Base-by-base conservation (phyloP, 2,329 filamentous ascomycete species). In the Diaporthe aspalathi region DNA sequence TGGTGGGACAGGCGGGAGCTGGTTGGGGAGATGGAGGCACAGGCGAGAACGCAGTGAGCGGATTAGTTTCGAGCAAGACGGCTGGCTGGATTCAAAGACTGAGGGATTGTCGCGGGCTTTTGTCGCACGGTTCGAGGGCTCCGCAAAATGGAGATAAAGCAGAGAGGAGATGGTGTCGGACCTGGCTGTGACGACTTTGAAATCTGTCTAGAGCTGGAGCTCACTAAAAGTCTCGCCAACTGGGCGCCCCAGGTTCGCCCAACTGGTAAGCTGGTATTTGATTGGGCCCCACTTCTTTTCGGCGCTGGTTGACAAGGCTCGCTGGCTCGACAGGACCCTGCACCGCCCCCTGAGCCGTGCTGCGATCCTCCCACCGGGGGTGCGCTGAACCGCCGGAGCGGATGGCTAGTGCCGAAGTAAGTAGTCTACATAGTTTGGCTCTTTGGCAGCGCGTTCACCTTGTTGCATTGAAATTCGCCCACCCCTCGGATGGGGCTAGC, bases 111-210 rank as follows among this genome's bases (percentile, higher is more conserved):
- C 53, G 56, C n/a, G 20, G 20, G 32, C 32, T 50, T n/a, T n/a
- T 29, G 66, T 71, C 43, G 72, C 65, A 69, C 72, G 72, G 72
- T 66, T 73, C 65, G 72, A 40, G 60, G 66, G 52, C 32, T 54
- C 53, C 68, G 62, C 62, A 68, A 68, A 60, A 57, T 38, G 45
- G 56, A 57, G 53, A 50, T 40, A 20, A 12, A 38, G 35, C 9
- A 38, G 35, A 38, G 35, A 38, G 6, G 52, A 45, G 50, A 29
- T 54, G 50, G 66, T 54, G 53, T 47, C 52, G 52, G n/a, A n/a
- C n/a, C n/a, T n/a, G n/a, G 67, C n/a, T 57, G 67, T 45, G 67
- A 68, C 66, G 22, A 68, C 67, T 50, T 57, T 68, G 67, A 68
- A 68, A 68, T 68, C 67, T 68, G 67, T 68, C 67, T 68, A 68